Conservation (phyloP, 257 asterid species). For the Petunia secreta region DNA sequence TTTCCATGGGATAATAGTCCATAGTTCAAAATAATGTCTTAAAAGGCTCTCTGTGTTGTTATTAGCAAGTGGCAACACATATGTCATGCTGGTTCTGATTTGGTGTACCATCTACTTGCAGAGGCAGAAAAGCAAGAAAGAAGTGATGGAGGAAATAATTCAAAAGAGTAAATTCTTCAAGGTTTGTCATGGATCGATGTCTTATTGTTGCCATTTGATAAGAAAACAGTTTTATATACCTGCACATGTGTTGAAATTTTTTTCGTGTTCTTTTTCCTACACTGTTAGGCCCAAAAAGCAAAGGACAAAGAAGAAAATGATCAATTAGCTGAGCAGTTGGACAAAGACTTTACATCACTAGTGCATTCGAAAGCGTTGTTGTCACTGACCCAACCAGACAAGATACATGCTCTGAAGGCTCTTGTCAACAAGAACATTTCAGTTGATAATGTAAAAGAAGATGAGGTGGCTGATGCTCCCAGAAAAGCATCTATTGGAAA, state of each 20-base stretch:
- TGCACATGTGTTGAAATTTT: constrained; percentile 7
- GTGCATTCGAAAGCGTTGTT: constrained; percentile 74
- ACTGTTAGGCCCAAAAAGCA: constrained; percentile 88
- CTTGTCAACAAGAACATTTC: constrained; percentile 57
- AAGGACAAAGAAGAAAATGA: constrained; percentile 92
- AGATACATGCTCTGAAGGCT: constrained; percentile 71
- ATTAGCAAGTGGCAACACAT: background rate
- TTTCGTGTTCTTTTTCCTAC: constrained; percentile 29
- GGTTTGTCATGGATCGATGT: constrained; percentile 50
- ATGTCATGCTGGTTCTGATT: constrained; percentile 34
- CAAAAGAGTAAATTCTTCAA: constrained; percentile 90
- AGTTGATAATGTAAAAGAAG: constrained; percentile 48
- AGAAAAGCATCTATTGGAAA: constrained; percentile 44
- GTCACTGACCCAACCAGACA: constrained; percentile 78
- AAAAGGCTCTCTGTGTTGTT: background rate
- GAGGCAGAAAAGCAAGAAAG: constrained; percentile 92
- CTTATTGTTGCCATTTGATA: constrained; percentile 21
- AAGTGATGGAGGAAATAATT: constrained; percentile 90
- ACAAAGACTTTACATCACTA: constrained; percentile 71
- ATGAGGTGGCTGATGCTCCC: constrained; percentile 37
- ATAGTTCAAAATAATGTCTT: background rate
- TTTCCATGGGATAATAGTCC: background rate
- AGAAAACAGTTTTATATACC: constrained; percentile 20
- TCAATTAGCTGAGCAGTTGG: constrained; percentile 69
- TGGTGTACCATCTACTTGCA: constrained; percentile 40